Evolutionary conservation across 371 early-diverging fungal species (phyloP), one percentile per base, ranked within the genome.

Genomic region (Rhizopus stolonifer): DNA sequence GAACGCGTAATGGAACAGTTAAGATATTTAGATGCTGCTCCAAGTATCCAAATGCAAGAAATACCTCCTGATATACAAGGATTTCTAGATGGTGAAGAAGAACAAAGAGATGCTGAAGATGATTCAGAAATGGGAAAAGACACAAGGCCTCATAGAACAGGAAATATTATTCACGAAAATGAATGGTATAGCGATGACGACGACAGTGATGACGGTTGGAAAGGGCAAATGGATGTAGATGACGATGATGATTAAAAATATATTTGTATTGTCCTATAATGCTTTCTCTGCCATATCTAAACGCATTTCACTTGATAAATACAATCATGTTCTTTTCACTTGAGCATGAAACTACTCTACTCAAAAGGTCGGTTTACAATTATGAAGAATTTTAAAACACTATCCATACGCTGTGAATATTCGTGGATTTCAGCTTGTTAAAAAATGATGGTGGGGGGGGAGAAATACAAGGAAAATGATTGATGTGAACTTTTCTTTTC

Each of bases 21-120:
- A 47, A 72, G 95, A 54, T 84, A 87, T 58, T 60, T 99, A 45
- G 83, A 90, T 56, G 89, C 87, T 4, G 96, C 97, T 13, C 99
- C 99, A 0, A 91, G 93, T 56, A 96, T 99, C 23, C 98, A 99
- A 70, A 95, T 99, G 94, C 91, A 92, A 56, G 84, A 84, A 49
- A 82, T 88, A 13, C 92, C 92, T 10, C 84, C 81, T 1, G 90
- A 88, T 61, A 87, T 90, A 31, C 89, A 89, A 57, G 89, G 88
- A 5, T 89, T 85, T 43, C 51, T 90, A 58, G 84, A 84, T 58
- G 78, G 80, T 42, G 82, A 83, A 21, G 72, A 74, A 1, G 83
- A 83, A 49, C 65, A 79, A 50, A 65, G 63, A 29, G 84, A 86
- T 60, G 63, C 67, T 2, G 47, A 70, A 52, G 82, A 80, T 25